Base-by-base conservation (phyloP, 805 yeast genomes). In the Lipomyces chichibuensis region DNA sequence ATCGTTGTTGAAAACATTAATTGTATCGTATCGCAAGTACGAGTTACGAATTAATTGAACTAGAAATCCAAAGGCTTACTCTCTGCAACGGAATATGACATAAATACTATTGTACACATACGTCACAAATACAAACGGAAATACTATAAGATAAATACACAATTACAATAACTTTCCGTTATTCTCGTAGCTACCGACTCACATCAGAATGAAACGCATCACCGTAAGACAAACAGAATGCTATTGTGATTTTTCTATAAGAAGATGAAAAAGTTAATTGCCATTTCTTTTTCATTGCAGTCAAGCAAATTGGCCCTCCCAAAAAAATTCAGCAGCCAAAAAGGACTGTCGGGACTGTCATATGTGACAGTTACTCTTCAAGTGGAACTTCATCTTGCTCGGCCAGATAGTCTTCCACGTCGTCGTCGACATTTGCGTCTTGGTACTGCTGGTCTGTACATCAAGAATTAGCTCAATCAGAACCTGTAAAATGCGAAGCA, bases 391-490 rank as follows among this genome's bases (percentile, higher is more conserved):
- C 78, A 71, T 86, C 88, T 66, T 82, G 86, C 73, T 87, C 91
- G 74, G 85, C 88, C 62, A 84, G 89, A 75, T 85, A 87, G 74
- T 86, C 79, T 71, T 86, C 69, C 27, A 75, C 55, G 29, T 88
- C 92, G 66, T 88, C 90, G 72, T 87, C 93, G 65, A 85, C 83
- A 66, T 87, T 85, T 63, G 89, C 91, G 72, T 89, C 94, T 84
- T 92, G 97, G 82, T 92, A 91, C 81, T 92, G 97, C 82, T 91
- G 95, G 78, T 92, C 65, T 63, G 43, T 32, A n/a, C 8, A 20
- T 14, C 14, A 25, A 52, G 27, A 11, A 61, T 60, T 57, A 43
- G 63, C 39, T 20, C 2, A 20, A 13, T 13, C 23, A 57, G 17
- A 53, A 20, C 32, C 3, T 6, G n/a, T 25, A 37, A 13, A 8